phyloP scores from a whole-genome alignment of 2,329 filamentous ascomycete genomes.

The Talaromyces sp. region DNA sequence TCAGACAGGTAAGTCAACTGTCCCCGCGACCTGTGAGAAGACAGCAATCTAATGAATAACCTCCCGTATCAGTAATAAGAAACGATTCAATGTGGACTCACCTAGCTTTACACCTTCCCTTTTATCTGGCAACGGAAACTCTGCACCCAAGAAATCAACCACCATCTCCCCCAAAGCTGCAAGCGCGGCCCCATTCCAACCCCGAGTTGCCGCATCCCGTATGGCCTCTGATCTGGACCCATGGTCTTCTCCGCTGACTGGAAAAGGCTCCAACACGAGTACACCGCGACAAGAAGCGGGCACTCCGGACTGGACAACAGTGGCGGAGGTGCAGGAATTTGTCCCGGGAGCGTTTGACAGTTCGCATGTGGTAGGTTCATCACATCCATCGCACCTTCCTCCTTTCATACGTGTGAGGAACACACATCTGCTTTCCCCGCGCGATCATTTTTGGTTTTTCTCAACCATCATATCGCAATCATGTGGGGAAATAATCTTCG shows the following conservation, averaged over 20 bases:
- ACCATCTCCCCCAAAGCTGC: constrained; percentile 86
- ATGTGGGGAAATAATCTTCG: constrained; percentile 11
- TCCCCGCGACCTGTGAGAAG: neutral
- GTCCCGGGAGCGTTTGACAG: constrained; percentile 59
- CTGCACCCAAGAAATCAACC: constrained; percentile 63
- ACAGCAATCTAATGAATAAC: neutral
- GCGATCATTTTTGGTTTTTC: neutral
- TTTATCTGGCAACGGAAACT: constrained; percentile 41
- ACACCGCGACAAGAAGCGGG: constrained; percentile 47
- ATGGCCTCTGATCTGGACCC: constrained; percentile 19
- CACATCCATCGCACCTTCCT: constrained; percentile 22
- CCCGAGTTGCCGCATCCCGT: constrained; percentile 46
- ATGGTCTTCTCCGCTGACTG: constrained; percentile 24
- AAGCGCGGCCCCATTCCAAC: constrained; percentile 69
- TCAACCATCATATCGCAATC: neutral
- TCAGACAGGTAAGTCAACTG: constrained; percentile 40
- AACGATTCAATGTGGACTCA: constrained; percentile 90
- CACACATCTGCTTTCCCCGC: neutral
- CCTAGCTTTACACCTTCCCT: constrained; percentile 83
- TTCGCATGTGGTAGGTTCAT: constrained; percentile 50
- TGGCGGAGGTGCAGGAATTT: constrained; percentile 51
- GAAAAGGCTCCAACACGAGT: constrained; percentile 44
- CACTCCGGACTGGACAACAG: constrained; percentile 49
- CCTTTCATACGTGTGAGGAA: constrained; percentile 4
- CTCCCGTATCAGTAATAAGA: constrained; percentile 52